These are phyloP conservation scores for Yamadazyma diospyri DNA, from an alignment of 1,139 yeast genomes.

Conservation along the genomic window DNA sequence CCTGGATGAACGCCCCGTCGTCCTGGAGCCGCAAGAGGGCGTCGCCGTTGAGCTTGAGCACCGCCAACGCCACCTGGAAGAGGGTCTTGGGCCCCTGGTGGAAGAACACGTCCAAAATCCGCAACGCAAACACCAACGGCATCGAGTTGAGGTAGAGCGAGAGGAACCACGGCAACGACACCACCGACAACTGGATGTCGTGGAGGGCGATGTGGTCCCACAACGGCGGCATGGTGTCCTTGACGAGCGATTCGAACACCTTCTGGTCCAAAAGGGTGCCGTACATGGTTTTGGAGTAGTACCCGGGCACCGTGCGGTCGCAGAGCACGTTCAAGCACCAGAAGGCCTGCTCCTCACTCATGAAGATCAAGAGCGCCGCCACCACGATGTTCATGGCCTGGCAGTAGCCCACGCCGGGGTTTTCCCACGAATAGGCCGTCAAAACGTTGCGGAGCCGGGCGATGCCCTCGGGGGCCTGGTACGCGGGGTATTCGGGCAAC, in stretches of 20 bases:
- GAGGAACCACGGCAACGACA: conserved; percentile 94
- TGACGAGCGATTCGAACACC: conserved; percentile 88
- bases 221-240: conserved; percentile 82
- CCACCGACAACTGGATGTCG: conserved; percentile 93
- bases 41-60: conserved; percentile 83
- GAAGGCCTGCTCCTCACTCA: conserved; percentile 97
- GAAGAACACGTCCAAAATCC: conserved; percentile 89
- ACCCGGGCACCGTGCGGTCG: conserved; percentile 87
- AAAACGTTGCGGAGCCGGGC: conserved; percentile 78
- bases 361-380: conserved; percentile 88
- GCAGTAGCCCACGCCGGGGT: conserved; percentile 96
- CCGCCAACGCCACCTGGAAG: conserved; percentile 91
- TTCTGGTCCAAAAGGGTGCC: conserved; percentile 93
- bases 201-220: conserved; percentile 76
- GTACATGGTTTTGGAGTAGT: conserved; percentile 96
- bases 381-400: conserved; percentile 98
- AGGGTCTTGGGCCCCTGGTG: conserved; percentile 85
- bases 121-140: conserved; percentile 91
- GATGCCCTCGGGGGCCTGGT: conserved; percentile 84
- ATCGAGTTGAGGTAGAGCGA: conserved; percentile 86
- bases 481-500: conserved; percentile 93
- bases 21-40: conserved; percentile 75
- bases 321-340: conserved; percentile 87
- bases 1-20: conserved; percentile 87
- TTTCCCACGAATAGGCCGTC: conserved; percentile 94